Percentiles rank a stretch among this genome's conserved stretches.
These are phyloP conservation scores for Crassisporium funariophilum DNA, from an alignment of 768 basidiomycete genomes.

Conservation along the genomic window DNA sequence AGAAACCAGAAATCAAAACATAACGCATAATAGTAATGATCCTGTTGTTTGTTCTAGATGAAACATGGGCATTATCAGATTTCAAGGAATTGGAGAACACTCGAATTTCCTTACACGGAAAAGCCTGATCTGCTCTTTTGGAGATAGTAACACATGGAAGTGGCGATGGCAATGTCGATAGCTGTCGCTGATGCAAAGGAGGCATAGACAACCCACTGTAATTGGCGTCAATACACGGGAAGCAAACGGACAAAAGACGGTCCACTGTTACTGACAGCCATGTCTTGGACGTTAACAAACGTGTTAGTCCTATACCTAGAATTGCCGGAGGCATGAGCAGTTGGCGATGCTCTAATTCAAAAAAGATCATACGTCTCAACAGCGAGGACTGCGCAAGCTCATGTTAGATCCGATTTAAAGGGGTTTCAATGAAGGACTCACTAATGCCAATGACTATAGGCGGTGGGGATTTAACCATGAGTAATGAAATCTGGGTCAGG, in stretches of 20 bases:
- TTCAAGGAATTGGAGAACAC: not conserved
- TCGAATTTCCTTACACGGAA: constrained; percentile 18
- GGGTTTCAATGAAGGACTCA: constrained; percentile 2
- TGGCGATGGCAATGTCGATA: constrained; percentile 41
- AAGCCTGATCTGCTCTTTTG: constrained; percentile 23
- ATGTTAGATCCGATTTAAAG: not conserved
- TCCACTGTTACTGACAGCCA: constrained; percentile 27
- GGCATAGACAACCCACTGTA: constrained; percentile 41
- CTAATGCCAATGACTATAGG: constrained; percentile 10
- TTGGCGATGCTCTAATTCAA: not conserved
- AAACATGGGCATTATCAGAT: not conserved
- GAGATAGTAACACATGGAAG: constrained; percentile 33
- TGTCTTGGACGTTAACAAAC: constrained; percentile 29
- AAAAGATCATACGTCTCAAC: constrained; percentile 33
- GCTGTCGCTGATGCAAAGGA: constrained; percentile 41
- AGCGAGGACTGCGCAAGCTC: constrained; percentile 25
- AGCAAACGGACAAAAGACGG: not conserved
- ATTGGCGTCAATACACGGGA: not conserved
- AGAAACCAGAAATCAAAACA: constrained; percentile 33
- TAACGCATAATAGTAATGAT: constrained; percentile 36
- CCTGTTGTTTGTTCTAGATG: constrained; percentile 28
- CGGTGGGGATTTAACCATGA: not conserved
- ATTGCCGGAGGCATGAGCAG: no score
- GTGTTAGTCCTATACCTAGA: constrained; percentile 29
- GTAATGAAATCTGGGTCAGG: not conserved